phyloP scores from a whole-genome alignment of 495 filamentous ascomycete species.

The Penicillium coffeae region DNA sequence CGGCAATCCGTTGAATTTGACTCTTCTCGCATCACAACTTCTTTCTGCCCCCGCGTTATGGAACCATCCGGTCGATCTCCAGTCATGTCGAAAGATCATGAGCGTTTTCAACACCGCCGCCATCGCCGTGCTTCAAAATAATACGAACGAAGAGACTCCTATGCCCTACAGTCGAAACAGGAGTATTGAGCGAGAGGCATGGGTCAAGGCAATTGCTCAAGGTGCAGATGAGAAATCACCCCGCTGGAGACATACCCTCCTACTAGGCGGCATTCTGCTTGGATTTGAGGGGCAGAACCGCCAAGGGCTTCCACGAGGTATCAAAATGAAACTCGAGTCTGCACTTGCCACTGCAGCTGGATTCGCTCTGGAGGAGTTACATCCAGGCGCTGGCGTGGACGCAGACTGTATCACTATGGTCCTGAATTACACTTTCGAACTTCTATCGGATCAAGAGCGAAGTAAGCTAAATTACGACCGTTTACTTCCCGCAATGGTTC shows the following conservation, averaged over 20 bases:
- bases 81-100: slow-evolving; percentile 69
- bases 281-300: slow-evolving; percentile 71
- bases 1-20: slow-evolving; percentile 85
- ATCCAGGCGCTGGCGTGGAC: slow-evolving; percentile 51
- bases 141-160: slow-evolving; percentile 38
- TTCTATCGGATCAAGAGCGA: slow-evolving; percentile 56
- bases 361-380: slow-evolving; percentile 60
- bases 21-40: slow-evolving; percentile 84
- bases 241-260: slow-evolving; percentile 82
- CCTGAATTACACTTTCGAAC: slow-evolving; percentile 72
- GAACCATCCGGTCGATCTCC: slow-evolving; percentile 67
- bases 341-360: slow-evolving; percentile 78
- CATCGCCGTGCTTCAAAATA: slow-evolving; percentile 58
- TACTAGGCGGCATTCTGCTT: slow-evolving; percentile 76
- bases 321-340: slow-evolving; percentile 69
- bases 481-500: slow-evolving; percentile 66
- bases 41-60: slow-evolving; percentile 85
- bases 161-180: slow-evolving; percentile 40
- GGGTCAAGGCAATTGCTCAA: slow-evolving; percentile 77
- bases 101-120: slow-evolving; percentile 86
- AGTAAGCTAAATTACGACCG: slow-evolving; percentile 69
- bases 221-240: slow-evolving; percentile 81
- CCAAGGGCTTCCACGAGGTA: slow-evolving; percentile 54
- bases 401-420: slow-evolving; percentile 63
- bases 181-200: slow-evolving; percentile 62